Base-by-base conservation (phyloP, 352 stramenopile species). In the Phytopythium delawarense region DNA sequence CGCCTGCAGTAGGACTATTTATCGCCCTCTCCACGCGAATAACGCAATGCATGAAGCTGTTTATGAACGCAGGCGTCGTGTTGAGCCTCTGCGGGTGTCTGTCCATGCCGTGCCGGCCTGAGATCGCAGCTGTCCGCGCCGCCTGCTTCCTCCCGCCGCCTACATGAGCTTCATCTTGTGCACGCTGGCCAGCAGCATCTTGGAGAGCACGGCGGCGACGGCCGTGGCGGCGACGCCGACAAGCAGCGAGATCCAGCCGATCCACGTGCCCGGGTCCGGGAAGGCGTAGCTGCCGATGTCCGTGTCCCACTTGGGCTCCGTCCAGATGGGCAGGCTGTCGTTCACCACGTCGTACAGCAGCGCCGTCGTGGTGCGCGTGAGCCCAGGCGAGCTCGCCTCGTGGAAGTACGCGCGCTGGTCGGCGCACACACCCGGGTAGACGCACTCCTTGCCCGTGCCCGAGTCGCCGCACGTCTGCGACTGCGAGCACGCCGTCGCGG, bases 81-180 rank as follows among this genome's bases (percentile, higher is more conserved):
- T 52, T 45, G 23, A 8, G 51, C 25, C 9, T 57, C 18, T 63
- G 59, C 63, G 50, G 52, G 37, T 13, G 57, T 45, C n/a, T 16
- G n/a, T 45, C 37, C 21, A n/a, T 7, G 28, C 35, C 23, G 28
- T 7, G 28, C 28, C 28, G 28, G 28, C 28, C 25, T 30, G 25
- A 30, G 25, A 30, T 30, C 25, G 25, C 25, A 30, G 25, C 25
- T 30, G 25, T 30, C 25, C 25, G 25, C 25, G 25, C 25, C 25
- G 25, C 25, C 25, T 32, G 28, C 28, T 7, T 32, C 28, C 28
- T 32, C 35, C 32, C 11, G 52, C 34, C 34, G 42, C 53, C 62
- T 91, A 94, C 62, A 94, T 70, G 6, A 94, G 76, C 63, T 94
- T 94, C 70, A 90, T 81, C 69, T 94, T 94, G 55, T 91, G 75